Evolutionary conservation across 306 rosid genomes (phyloP), one percentile per base, ranked within the genome.

Genomic region (Ormosia semicastrata): DNA sequence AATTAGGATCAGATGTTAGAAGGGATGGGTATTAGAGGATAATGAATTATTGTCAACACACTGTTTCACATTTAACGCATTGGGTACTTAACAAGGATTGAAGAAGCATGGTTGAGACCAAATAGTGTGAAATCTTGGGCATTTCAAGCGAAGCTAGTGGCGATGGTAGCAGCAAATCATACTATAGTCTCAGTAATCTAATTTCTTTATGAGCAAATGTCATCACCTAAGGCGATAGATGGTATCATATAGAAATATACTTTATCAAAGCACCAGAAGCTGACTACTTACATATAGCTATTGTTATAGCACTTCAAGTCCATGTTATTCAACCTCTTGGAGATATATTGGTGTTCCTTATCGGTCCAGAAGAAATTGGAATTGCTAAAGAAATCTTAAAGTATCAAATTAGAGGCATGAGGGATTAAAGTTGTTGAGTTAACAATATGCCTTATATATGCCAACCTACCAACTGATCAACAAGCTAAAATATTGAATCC

Each of bases 361-460:
- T 98, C 39, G 99, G 99, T 86, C 99, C 93, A 84, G 99, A 95
- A 81, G 98, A 95, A 81, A 95, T 95, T 57, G 99, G 93, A 88
- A 94, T 96, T 1, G 98, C 97, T 2, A 96, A 95, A 92, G 99
- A 95, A 88, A 95, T 95, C 80, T 74, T 95, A 89, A 95, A 88
- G 87, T 93, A 92, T 79, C 90, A 97, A 81, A 92, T 87, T 68
- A 83, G 89, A 69, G 99, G 99, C 0, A 88, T 93, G 60, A n/a
- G 99, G 99, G 63, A 93, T 96, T 10, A 93, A 95, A 85, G 93
- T 95, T 87, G 89, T 98, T 0, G 99, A 95, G 84, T 87, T 95
- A 62, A 90, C 93, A 78, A 93, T 95, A 76, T 95, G 98, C 77
- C 99, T 98, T 13, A 93, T 95, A 76, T 93, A 95, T 85, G 99